Evolutionary conservation across 768 basidiomycete species (phyloP), one percentile per base, ranked within the genome.

Genomic region (Lactarius evosmus): DNA sequence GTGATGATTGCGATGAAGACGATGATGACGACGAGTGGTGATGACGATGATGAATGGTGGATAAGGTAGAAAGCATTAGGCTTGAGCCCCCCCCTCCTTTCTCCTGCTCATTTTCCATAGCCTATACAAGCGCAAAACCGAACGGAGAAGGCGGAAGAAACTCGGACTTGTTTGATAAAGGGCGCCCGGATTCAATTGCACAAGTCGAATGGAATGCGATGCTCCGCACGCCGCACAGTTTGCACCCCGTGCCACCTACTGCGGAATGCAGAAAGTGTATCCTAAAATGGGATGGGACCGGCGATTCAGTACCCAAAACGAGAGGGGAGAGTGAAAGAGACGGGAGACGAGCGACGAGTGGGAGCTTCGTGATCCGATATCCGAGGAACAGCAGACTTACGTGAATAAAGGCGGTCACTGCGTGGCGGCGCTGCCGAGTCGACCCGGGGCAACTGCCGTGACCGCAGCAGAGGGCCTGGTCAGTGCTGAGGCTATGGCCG

Each of bases 121-220:
- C 16, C 19, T 32, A 17, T 27, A n/a, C 17, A 8, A 27, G 29
- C 14, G 36, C n/a, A n/a, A n/a, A n/a, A n/a, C n/a, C n/a, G n/a
- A n/a, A n/a, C n/a, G n/a, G 34, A 12, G 11, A 2, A 34, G 14
- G 36, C 16, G 38, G 16, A 16, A 38, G 38, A n/a, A n/a, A 38
- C 16, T 38, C 38, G 38, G 16, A 38, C 29, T 38, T 32, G 1
- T 32, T 19, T 34, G 14, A 16, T 30, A 4, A 29, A 22, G n/a
- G n/a, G 9, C 14, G 19, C 19, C 29, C 36, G 19, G 6, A 16
- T 36, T 63, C 22, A 68, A 38, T 62, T 54, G 58, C 64, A 66
- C 54, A 66, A 41, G 25, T 63, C 67, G 22, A 68, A 63, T 3
- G 57, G 58, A 52, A 67, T 56, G 36, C 40, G 40, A 19, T 51